phyloP scores from a whole-genome alignment of 163 green algal genomes.

The Scenedesmus sp. region DNA sequence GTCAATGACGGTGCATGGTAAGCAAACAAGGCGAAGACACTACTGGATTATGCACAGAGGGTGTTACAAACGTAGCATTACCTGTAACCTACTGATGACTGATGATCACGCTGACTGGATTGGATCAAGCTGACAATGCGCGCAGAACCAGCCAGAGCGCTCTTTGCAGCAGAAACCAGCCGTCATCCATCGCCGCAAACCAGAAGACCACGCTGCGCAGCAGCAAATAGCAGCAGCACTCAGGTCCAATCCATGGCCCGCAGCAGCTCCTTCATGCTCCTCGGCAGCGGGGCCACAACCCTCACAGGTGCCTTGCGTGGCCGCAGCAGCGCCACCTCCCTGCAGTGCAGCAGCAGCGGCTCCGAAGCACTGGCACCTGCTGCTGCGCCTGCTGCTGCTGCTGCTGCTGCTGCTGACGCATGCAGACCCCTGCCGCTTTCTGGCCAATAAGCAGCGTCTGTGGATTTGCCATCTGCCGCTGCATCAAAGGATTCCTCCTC shows the following conservation, averaged over 20 bases:
- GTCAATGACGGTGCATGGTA: no score
- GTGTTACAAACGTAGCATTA: no score
- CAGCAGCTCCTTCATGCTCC: slow-evolving; percentile 50
- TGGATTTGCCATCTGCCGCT: background rate
- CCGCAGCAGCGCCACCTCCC: slow-evolving; percentile 50
- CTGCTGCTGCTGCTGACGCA: background rate
- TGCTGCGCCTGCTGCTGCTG: background rate
- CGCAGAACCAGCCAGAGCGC: no score
- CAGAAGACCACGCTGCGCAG: no score
- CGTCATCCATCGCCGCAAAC: no score
- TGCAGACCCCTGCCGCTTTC: background rate
- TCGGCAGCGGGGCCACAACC: slow-evolving; percentile 52
- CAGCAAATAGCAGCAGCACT: background rate
- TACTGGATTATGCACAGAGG: no score
- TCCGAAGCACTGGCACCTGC: background rate
- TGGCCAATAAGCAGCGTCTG: background rate
- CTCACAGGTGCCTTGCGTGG: slow-evolving; percentile 46
- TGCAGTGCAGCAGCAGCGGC: slow-evolving; percentile 53
- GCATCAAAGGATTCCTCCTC: background rate
- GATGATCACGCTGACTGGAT: no score
- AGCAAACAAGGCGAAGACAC: no score
- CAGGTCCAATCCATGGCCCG: slow-evolving; percentile 50
- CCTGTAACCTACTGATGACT: no score
- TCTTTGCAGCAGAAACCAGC: no score
- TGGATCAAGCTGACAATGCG: no score